phyloP scores from a whole-genome alignment of 176 grass and related monocot genomes.

The Zizania latifolia region DNA sequence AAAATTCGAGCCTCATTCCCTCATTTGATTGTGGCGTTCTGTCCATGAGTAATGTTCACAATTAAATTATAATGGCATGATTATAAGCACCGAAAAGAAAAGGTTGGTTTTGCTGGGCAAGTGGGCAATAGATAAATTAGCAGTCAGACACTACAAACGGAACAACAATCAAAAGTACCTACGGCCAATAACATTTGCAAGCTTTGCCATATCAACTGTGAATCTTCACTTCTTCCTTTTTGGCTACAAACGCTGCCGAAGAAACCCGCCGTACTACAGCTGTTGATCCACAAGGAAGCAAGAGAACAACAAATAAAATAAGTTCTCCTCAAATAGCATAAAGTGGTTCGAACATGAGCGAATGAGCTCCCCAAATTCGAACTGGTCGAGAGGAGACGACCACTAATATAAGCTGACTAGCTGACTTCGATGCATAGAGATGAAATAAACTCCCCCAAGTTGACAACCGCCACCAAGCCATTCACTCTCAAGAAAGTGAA shows the following conservation, averaged over 20 bases:
- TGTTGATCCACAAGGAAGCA: background rate
- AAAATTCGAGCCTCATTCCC: conserved; percentile 60
- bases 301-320: background rate
- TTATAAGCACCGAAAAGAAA: too few species aligned
- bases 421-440: background rate
- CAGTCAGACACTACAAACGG: too few species aligned
- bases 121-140: too few species aligned
- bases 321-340: background rate
- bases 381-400: background rate
- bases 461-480: background rate
- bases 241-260: background rate
- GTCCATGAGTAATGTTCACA: conserved; percentile 14
- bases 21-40: conserved; percentile 57
- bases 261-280: background rate
- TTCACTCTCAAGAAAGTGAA: background rate
- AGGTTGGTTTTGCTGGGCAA: too few species aligned
- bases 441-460: background rate
- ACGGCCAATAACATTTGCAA: too few species aligned
- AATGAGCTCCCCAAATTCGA: background rate
- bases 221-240: too few species aligned
- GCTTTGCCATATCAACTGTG: too few species aligned
- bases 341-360: background rate
- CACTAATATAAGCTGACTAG: background rate
- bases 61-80: background rate
- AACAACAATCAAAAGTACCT: too few species aligned